phyloP scores from a whole-genome alignment of 148 eudicot genomes.

The Dianthus caryophyllus region DNA sequence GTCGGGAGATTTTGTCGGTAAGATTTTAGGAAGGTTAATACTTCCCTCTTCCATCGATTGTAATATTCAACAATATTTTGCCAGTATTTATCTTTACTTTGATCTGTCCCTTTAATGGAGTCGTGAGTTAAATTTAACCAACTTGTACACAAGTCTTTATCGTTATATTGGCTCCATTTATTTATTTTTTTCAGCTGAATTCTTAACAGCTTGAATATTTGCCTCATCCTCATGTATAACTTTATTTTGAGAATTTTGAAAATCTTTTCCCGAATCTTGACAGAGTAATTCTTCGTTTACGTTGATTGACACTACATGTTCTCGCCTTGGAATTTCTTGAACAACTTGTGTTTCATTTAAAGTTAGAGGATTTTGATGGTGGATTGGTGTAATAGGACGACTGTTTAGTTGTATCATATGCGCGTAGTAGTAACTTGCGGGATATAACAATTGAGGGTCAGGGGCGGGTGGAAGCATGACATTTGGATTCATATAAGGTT shows the following conservation, averaged over 20 bases:
- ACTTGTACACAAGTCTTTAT: background rate
- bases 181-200: background rate
- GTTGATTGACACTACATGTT: background rate
- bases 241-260: background rate
- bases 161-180: background rate
- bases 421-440: background rate
- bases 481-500: background rate
- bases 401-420: background rate
- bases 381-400: background rate
- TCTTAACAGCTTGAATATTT: background rate
- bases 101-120: background rate
- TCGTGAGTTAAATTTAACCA: background rate
- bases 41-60: conserved; percentile 6
- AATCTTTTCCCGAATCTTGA: background rate
- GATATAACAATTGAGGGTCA: background rate
- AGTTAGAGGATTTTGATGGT: background rate
- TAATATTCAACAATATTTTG: conserved; percentile 14
- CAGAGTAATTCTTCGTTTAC: background rate
- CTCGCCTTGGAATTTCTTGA: background rate
- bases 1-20: no score
- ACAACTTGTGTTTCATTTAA: background rate
- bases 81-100: background rate
- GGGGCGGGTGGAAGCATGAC: background rate
- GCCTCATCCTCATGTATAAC: background rate
- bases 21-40: no score